These are phyloP conservation scores for Annulohypoxylon nitens DNA, from an alignment of 495 filamentous ascomycete genomes.

Conservation along the genomic window DNA sequence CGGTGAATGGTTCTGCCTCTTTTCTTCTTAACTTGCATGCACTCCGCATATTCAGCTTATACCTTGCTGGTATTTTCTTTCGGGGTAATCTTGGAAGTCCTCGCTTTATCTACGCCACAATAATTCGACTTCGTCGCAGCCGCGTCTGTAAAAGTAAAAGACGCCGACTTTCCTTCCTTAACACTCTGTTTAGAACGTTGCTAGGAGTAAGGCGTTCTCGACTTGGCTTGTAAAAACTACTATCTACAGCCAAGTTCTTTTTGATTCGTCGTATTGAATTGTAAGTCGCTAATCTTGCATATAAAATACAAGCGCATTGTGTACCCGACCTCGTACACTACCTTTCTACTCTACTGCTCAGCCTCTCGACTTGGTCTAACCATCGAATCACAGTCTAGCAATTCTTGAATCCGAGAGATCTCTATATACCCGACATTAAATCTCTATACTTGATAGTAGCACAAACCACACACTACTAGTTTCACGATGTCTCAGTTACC, in stretches of 20 bases:
- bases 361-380: slow-evolving; percentile 12
- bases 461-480: slow-evolving; percentile 2
- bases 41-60: slow-evolving; percentile 35
- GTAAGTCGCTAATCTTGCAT: slow-evolving; percentile 23
- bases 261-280: slow-evolving; percentile 6
- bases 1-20: slow-evolving; percentile 39
- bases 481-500: slow-evolving; percentile 26
- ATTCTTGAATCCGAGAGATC: slow-evolving; percentile 9
- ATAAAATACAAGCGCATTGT: slow-evolving; percentile 3
- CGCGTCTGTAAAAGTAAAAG: slow-evolving; percentile 25
- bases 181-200: slow-evolving; percentile 22
- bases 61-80: slow-evolving; percentile 11
- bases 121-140: slow-evolving; percentile 10
- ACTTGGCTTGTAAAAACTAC: not conserved
- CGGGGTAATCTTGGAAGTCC: not conserved
- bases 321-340: not conserved
- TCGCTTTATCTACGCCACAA: not conserved
- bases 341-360: not conserved
- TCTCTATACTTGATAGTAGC: not conserved
- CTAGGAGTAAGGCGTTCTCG: slow-evolving; percentile 39
- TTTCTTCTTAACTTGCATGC: slow-evolving; percentile 23
- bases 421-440: slow-evolving; percentile 6
- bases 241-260: slow-evolving; percentile 12
- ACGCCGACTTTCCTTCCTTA: slow-evolving; percentile 21
- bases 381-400: slow-evolving; percentile 8